Conservation (phyloP, 2,329 filamentous ascomycete species). For the Mycosphaerelloides madeirae region DNA sequence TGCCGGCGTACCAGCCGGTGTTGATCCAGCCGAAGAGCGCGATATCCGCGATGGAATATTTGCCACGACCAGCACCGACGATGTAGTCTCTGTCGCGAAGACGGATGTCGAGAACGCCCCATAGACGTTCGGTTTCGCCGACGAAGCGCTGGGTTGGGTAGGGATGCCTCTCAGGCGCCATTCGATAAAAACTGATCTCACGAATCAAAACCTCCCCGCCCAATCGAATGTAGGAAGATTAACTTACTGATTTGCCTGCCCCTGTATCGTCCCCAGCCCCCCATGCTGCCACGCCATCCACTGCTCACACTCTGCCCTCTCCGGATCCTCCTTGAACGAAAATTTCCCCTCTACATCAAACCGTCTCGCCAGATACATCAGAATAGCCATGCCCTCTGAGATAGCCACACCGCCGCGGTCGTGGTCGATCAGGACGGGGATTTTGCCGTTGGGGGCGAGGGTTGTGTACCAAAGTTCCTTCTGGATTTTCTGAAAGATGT, state of each 20-base stretch:
- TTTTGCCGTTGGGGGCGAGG: conserved; percentile 60
- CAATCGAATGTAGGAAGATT: too few species aligned
- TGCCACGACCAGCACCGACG: conserved; percentile 35
- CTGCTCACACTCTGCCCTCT: conserved; percentile 49
- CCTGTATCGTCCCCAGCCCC: conserved; percentile 34
- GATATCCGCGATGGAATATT: conserved; percentile 46
- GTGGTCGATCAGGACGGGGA: conserved; percentile 63
- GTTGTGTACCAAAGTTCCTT: conserved; percentile 64
- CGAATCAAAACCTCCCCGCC: too few species aligned
- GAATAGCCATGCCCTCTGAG: conserved; percentile 42
- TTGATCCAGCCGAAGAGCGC: conserved; percentile 45
- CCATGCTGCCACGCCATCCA: conserved; percentile 57
- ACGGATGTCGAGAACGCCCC: conserved; percentile 42
- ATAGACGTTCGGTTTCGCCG: conserved; percentile 45
- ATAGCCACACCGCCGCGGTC: conserved; percentile 55
- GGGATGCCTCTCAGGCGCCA: conserved; percentile 41
- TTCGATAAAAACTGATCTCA: conserved; percentile 35
- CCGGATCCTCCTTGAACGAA: conserved; percentile 44
- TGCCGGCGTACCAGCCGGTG: conserved; percentile 36
- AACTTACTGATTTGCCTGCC: conserved; percentile 30
- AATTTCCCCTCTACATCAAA: conserved; percentile 46
- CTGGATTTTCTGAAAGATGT: conserved; percentile 59
- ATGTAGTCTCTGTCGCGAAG: conserved; percentile 40
- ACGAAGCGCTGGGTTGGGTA: conserved; percentile 45
- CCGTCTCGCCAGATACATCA: conserved; percentile 42